Conservation (phyloP, 129 eudicot species). For the Artemisia annua region DNA sequence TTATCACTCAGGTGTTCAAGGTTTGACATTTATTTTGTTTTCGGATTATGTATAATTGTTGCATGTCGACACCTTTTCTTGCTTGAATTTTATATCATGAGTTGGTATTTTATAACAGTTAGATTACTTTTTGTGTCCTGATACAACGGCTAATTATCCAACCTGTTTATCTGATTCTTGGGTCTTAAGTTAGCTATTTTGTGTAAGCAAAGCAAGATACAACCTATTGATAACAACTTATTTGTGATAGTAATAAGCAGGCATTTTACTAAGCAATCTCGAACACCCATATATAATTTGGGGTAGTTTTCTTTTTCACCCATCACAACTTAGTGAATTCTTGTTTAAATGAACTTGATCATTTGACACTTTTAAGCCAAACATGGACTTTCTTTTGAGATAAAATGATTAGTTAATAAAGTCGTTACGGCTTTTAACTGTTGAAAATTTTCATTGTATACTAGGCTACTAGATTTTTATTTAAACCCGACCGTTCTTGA, state of each 20-base stretch:
- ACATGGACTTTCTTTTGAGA: not conserved
- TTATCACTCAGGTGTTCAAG: constrained; percentile 92
- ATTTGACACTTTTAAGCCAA: constrained; percentile 13
- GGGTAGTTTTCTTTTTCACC: too few relatives aligned
- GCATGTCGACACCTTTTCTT: not conserved
- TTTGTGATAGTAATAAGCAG: too few relatives aligned
- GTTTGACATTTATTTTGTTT: constrained; percentile 39
- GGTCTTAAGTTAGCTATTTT: not conserved
- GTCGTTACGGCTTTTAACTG: too few relatives aligned
- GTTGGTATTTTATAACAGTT: not conserved
- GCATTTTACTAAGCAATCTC: too few relatives aligned
- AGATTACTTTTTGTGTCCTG: too few relatives aligned
- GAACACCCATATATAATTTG: too few relatives aligned
- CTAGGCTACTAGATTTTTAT: not conserved
- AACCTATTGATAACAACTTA: too few relatives aligned
- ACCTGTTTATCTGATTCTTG: not conserved
- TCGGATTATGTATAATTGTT: not conserved
- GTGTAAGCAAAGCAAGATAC: too few relatives aligned
- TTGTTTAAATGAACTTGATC: constrained; percentile 7
- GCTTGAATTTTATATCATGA: too few relatives aligned
- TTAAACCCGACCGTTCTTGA: not conserved
- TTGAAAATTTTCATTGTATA: too few relatives aligned
- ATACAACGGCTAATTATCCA: too few relatives aligned
- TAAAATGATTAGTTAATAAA: not conserved
- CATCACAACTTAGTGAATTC: too few relatives aligned